Conservation (phyloP, 2,329 filamentous ascomycete genomes). For the Huntiella moniliformis region DNA sequence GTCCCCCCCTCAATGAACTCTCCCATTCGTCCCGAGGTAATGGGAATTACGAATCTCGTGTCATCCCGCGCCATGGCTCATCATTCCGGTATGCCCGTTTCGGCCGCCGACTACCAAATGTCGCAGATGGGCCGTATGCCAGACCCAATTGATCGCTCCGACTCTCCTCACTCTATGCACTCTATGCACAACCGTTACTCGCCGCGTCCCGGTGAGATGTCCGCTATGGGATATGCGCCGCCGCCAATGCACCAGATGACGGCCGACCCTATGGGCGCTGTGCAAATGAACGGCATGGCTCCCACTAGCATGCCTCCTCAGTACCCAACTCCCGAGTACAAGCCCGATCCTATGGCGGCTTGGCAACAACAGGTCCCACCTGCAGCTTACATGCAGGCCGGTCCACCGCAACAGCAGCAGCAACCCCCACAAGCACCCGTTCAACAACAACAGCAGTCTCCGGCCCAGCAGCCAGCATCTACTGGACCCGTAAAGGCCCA, state of each 20-base stretch:
- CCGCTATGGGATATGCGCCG: slow-evolving; percentile 31
- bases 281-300: slow-evolving; percentile 18
- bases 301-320: slow-evolving; percentile 11
- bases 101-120: slow-evolving; percentile 15
- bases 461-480: slow-evolving; percentile 14
- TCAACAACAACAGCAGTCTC: slow-evolving; percentile 17
- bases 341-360: slow-evolving; percentile 7
- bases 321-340: slow-evolving; percentile 12
- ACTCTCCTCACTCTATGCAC: slow-evolving; percentile 38
- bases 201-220: slow-evolving; percentile 17
- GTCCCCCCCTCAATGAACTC: slow-evolving; percentile 11
- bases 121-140: slow-evolving; percentile 14
- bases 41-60: slow-evolving; percentile 13
- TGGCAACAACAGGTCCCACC: slow-evolving; percentile 13
- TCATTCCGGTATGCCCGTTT: slow-evolving; percentile 14
- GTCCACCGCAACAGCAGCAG: slow-evolving; percentile 18
- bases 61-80: slow-evolving; percentile 13
- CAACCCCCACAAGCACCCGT: slow-evolving; percentile 17
- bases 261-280: slow-evolving; percentile 22
- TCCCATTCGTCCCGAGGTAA: slow-evolving; percentile 13
- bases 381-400: slow-evolving; percentile 18
- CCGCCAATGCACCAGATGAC: slow-evolving; percentile 26
- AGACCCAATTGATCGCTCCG: slow-evolving; percentile 30
- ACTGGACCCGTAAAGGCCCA: slow-evolving; percentile 45
- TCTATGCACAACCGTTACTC: slow-evolving; percentile 35